These are phyloP conservation scores for Fagus sylvatica DNA, from an alignment of 306 rosid species.

Conservation along the genomic window DNA sequence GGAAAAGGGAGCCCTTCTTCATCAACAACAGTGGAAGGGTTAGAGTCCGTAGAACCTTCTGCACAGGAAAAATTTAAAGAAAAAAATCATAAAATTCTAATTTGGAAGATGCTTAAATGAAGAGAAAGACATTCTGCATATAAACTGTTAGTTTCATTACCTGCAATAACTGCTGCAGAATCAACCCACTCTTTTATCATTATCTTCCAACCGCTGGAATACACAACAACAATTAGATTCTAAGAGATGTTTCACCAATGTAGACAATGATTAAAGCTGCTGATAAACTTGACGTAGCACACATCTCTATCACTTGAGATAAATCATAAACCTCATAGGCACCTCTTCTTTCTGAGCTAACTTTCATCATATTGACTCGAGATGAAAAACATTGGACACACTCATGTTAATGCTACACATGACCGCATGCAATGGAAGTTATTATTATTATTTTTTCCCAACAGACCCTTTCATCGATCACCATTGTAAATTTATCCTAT, in stretches of 20 bases:
- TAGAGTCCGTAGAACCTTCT: constrained; percentile 36
- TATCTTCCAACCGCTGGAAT: constrained; percentile 60
- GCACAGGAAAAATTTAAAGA: background rate
- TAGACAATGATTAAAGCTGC: constrained; percentile 7
- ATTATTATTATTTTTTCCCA: background rate
- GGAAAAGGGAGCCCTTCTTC: constrained; percentile 53
- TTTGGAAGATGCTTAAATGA: background rate
- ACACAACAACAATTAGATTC: background rate
- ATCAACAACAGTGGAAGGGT: constrained; percentile 22
- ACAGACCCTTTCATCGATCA: background rate
- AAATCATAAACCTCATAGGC: background rate
- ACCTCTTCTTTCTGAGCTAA: background rate
- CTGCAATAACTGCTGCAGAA: constrained; percentile 30
- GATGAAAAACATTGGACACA: background rate
- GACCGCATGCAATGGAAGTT: background rate
- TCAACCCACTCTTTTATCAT: constrained; percentile 41
- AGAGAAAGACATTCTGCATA: background rate
- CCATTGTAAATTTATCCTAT: background rate
- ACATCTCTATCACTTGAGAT: background rate
- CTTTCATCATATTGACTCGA: background rate
- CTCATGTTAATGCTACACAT: background rate
- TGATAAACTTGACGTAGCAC: background rate
- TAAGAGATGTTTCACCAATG: background rate
- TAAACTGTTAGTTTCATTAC: constrained; percentile 21
- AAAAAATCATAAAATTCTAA: background rate